Conservation (phyloP, 2,329 filamentous ascomycete genomes). For the Xylariaceae sp. region DNA sequence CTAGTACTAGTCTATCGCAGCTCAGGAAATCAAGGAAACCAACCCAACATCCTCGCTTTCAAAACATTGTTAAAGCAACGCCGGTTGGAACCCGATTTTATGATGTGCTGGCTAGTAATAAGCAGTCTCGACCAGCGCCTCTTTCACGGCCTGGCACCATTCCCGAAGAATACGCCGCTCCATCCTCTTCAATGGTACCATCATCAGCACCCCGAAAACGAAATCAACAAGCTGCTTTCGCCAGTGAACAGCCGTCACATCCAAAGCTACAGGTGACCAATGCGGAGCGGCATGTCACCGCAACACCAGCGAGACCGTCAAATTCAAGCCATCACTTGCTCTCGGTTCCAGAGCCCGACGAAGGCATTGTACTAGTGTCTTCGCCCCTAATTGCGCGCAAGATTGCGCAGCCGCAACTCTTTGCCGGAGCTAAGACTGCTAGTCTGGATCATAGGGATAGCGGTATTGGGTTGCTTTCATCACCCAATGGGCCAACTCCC, state of each 20-base stretch:
- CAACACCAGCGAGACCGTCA: slow-evolving; percentile 23
- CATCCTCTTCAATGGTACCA: slow-evolving; percentile 38
- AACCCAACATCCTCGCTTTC: slow-evolving; percentile 34
- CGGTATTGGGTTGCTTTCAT: slow-evolving; percentile 31
- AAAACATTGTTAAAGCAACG: slow-evolving; percentile 53
- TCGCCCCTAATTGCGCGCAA: slow-evolving; percentile 29
- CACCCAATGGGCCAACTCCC: slow-evolving; percentile 14
- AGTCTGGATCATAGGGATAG: slow-evolving; percentile 24
- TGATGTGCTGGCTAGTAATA: slow-evolving; percentile 38
- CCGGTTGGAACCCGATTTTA: slow-evolving; percentile 53
- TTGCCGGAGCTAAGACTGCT: slow-evolving; percentile 10
- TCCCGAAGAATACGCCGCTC: slow-evolving; percentile 29
- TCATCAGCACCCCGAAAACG: slow-evolving; percentile 38
- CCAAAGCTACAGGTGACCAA: slow-evolving; percentile 22
- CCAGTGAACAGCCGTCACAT: slow-evolving; percentile 27
- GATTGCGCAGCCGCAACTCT: slow-evolving; percentile 17
- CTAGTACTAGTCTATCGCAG: slow-evolving; percentile 42
- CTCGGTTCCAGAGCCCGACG: slow-evolving; percentile 21
- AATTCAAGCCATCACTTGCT: slow-evolving; percentile 17
- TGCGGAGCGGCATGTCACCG: slow-evolving; percentile 17
- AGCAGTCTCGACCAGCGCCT: slow-evolving; percentile 25
- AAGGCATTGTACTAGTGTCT: slow-evolving; percentile 28
- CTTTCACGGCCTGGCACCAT: slow-evolving; percentile 18
- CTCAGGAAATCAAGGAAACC: slow-evolving; percentile 52
- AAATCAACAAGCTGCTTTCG: slow-evolving; percentile 32